These are phyloP conservation scores for Ilex paraguariensis DNA, from an alignment of 305 asterid species.

Conservation along the genomic window DNA sequence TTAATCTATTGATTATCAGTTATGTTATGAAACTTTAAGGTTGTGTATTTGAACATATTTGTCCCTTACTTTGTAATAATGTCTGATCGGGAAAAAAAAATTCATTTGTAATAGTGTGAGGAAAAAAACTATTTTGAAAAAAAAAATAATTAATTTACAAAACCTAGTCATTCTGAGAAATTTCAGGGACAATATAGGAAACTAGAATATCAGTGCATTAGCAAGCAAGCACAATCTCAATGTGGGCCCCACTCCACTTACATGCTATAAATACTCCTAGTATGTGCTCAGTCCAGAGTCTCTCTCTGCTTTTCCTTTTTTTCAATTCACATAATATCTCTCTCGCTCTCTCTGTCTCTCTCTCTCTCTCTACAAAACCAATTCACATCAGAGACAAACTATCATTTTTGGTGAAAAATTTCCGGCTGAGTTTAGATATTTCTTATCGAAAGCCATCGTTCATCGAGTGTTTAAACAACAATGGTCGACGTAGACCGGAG, in stretches of 20 bases:
- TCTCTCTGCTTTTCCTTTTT: constrained; percentile 20
- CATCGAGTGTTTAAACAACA: not conserved
- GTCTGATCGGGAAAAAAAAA: too few relatives aligned
- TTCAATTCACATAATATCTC: constrained; percentile 24
- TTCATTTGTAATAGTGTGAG: too few relatives aligned
- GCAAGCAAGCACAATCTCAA: constrained; percentile 5
- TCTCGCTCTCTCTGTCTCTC: constrained; percentile 33
- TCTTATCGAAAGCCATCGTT: not conserved
- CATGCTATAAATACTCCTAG: constrained; percentile 27
- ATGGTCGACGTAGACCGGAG: constrained; percentile 99
- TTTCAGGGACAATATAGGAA: too few relatives aligned
- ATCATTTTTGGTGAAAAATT: not conserved
- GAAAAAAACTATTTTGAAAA: too few relatives aligned
- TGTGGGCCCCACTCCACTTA: constrained; percentile 27
- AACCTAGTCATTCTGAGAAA: not conserved
- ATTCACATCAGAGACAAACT: not conserved
- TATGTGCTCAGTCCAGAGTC: not conserved
- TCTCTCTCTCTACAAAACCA: constrained; percentile 25
- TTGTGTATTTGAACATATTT: too few relatives aligned
- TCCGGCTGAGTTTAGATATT: constrained; percentile 7
- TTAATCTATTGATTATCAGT: too few relatives aligned
- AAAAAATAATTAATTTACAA: too few relatives aligned
- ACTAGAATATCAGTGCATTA: not conserved
- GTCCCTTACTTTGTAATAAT: too few relatives aligned
- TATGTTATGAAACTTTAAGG: too few relatives aligned